These are phyloP conservation scores for Bruguiera sexangula DNA, from an alignment of 345 rosid species.

Conservation along the genomic window DNA sequence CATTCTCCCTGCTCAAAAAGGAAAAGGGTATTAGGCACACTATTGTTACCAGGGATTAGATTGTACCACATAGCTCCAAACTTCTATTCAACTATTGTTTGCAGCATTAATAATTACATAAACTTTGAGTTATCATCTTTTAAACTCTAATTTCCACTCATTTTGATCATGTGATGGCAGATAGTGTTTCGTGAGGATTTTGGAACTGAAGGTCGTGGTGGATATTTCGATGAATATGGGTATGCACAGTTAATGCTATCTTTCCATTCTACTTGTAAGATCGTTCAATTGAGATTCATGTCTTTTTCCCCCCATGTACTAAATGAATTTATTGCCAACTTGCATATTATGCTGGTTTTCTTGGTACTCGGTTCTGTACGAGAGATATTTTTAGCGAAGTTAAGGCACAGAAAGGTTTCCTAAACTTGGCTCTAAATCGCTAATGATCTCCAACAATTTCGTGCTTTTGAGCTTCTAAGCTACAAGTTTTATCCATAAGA, in stretches of 20 bases:
- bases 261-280: background rate
- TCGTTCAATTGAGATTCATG: slow-evolving; percentile 1
- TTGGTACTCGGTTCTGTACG: background rate
- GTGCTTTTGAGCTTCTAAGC: slow-evolving; percentile 1
- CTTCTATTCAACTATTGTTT: background rate
- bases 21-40: too few species aligned
- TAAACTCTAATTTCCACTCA: slow-evolving; percentile 1
- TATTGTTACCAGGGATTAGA: too few species aligned
- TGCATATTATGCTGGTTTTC: background rate
- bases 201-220: slow-evolving; percentile 99
- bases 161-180: slow-evolving; percentile 34
- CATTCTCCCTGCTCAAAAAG: background rate
- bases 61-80: background rate
- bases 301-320: background rate
- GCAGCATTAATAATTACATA: too few species aligned
- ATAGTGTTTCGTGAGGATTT: slow-evolving; percentile 98
- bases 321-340: background rate
- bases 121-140: too few species aligned
- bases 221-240: slow-evolving; percentile 99
- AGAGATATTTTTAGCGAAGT: background rate
- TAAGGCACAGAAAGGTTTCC: too few species aligned
- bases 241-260: slow-evolving; percentile 27
- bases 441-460: too few species aligned
- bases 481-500: background rate
- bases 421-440: too few species aligned